Evolutionary conservation across 768 basidiomycete genomes (phyloP), one percentile per base, ranked within the genome.

Genomic region (Rhodocollybia butyracea): DNA sequence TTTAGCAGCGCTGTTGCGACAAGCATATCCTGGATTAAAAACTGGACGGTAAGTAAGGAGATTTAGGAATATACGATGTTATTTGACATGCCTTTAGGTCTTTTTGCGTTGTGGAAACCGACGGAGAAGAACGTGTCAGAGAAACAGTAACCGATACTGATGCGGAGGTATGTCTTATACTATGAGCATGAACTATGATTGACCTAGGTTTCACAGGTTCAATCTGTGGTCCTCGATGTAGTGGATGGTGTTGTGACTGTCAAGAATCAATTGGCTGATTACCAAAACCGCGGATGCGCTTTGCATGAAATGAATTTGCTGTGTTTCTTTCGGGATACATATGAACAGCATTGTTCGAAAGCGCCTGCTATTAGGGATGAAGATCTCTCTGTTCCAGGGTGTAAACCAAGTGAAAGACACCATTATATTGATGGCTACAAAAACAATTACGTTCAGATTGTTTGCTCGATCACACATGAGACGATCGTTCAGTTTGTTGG

Each of bases 401-500:
- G 34, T 36, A 36, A 17, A 17, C 8, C 34, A 36, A 36, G 34
- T 17, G 6, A 7, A 6, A 11, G 21, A 11, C 22, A 45, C 1
- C 46, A 47, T 0, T 68, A 67, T 58, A 46, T 48, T 3, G 12
- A 31, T 13, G 2, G 1, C 2, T 46, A 57, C 26, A 2, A 59
- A 59, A 42, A 0, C 24, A 24, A 21, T 56, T 39, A 29, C 41
- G 17, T 24, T 13, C 34, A 67, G 0, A 54, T 72, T 1, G n/a
- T 63, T 0, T 63, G 64, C 5, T 26, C 31, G 2, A 1, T 13
- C 1, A 59, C 63, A 0, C 75, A 77, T 50, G 64, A 69, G 10
- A 74, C 52, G 0, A 40, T 77, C 0, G 70, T 72, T 0, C 69
- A 72, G 29, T 66, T 78, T 46, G 58, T 75, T 17, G 77, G 76